A percentile compares a stretch with the other conserved stretches of the same genome.
phyloP scores from a whole-genome alignment of 306 rosid genomes.

The Styphnolobium japonicum region DNA sequence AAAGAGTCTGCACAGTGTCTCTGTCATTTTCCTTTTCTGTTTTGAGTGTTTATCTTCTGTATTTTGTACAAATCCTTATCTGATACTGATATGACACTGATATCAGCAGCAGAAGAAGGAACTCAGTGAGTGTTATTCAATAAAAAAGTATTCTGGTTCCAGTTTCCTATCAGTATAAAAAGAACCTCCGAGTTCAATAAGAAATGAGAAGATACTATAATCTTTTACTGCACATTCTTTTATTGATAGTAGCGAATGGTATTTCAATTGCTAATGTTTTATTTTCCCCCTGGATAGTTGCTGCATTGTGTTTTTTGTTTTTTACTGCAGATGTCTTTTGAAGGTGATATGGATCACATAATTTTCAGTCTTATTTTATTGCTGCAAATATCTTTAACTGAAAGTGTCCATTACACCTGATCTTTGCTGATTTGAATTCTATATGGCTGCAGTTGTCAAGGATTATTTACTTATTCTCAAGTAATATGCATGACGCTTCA shows the following conservation, averaged over 20 bases:
- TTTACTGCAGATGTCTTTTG: too few species aligned
- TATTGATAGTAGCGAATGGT: too few species aligned
- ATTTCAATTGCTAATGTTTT: too few species aligned
- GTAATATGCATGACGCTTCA: slow-evolving; percentile 98
- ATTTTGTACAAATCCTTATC: too few species aligned
- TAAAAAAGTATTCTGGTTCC: too few species aligned
- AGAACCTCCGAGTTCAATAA: not conserved
- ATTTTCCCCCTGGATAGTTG: not conserved
- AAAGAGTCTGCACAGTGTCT: too few species aligned
- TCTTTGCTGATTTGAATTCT: slow-evolving; percentile 24
- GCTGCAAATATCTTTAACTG: slow-evolving; percentile 16
- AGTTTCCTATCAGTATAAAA: too few species aligned
- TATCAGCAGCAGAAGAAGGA: too few species aligned
- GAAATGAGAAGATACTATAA: not conserved
- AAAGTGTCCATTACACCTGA: not conserved
- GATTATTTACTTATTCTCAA: slow-evolving; percentile 93
- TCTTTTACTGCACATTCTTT: not conserved
- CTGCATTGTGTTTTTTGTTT: not conserved
- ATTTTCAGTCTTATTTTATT: not conserved
- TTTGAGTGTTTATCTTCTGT: too few species aligned
- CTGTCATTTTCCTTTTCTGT: too few species aligned
- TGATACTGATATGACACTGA: too few species aligned
- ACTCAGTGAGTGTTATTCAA: too few species aligned
- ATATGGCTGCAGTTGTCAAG: slow-evolving; percentile 79
- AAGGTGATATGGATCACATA: not conserved